Base-by-base conservation (phyloP, 345 rosid genomes). In the Pugionium dolabratum region DNA sequence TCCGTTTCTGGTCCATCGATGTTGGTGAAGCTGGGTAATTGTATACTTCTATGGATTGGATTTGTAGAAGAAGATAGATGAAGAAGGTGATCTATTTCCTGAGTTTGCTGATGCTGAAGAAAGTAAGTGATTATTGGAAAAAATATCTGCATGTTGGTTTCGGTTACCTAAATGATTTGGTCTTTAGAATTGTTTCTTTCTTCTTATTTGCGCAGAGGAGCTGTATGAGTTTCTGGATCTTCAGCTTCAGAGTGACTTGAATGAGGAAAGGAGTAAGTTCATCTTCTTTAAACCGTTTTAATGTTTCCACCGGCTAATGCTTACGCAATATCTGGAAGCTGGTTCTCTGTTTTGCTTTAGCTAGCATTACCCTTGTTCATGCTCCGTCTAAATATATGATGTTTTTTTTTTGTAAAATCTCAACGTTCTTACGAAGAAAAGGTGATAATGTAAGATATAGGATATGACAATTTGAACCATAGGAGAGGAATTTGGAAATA, bases 31-130 rank as follows among this genome's bases (percentile, higher is more conserved):
- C 43, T 62, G 28, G 42, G 60, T 49, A 5, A 11, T 26, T 52
- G 6, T 25, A 54, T 1, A 0, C 18, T 8, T 51, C 9, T 45
- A 3, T 57, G 65, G 35, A 58, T 40, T 67, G 62, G 75, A 36
- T 47, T 67, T 85, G 55, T 83, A 93, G 98, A 87, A 80, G 69
- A 90, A 82, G 72, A 78, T 90, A 2, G 97, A 80, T 69, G 97
- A 86, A 77, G 97, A 88, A 71, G 97, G 98, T 59, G 82, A 71
- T 33, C 48, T 85, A 41, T 78, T 81, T 39, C 98, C 98, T 0
- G 97, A 93, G 46, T 93, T 93, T 71, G 89, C 82, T 54, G 94
- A 93, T 78, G 87, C 56, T 37, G 97, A 93, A 77, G 97, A 93
- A 70, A 74, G 98, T 90, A 71, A 74, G 79, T 70, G 52, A 31